Percentiles rank a stretch among this genome's conserved stretches.
Conservation (phyloP, 1,284 basidiomycete species). For the Apiotrichum siamense region DNA sequence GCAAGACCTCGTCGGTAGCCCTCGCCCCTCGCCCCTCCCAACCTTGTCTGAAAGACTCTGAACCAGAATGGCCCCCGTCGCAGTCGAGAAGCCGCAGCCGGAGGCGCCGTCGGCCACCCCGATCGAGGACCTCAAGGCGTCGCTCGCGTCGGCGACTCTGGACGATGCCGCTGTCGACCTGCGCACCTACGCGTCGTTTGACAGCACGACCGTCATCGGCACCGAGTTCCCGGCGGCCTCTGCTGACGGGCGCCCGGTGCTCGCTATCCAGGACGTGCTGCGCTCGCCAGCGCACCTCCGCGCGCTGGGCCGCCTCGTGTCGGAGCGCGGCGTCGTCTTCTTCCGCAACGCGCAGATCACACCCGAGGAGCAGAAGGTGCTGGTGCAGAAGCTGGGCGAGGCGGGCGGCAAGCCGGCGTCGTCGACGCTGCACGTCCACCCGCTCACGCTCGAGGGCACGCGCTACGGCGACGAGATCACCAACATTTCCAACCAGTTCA, state of each 20-base stretch:
- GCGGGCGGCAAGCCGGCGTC: conserved; percentile 55
- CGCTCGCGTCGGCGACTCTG: background rate
- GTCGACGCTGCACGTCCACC: conserved; percentile 58
- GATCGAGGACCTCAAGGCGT: background rate
- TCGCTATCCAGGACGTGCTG: conserved; percentile 24
- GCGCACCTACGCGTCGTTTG: conserved; percentile 25
- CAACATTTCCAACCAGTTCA: conserved; percentile 49
- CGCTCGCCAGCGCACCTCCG: conserved; percentile 17
- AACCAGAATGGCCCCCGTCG: conserved; percentile 15
- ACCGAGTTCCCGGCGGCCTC: conserved; percentile 39
- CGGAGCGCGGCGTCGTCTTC: conserved; percentile 64
- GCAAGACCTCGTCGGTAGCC: too few relatives aligned
- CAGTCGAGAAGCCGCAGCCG: conserved; percentile 3
- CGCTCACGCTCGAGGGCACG: conserved; percentile 52
- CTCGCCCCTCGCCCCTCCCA: too few relatives aligned
- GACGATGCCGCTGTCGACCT: conserved; percentile 8
- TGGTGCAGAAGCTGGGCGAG: conserved; percentile 52
- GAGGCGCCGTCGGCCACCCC: background rate
- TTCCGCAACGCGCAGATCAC: conserved; percentile 56
- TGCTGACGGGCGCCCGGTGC: conserved; percentile 18
- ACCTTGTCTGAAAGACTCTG: too few relatives aligned
- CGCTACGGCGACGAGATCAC: conserved; percentile 50
- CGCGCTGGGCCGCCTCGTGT: conserved; percentile 45
- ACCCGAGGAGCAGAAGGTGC: conserved; percentile 48
- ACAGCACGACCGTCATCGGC: conserved; percentile 32